Base-by-base conservation (phyloP, 139 green algal species). In the Closterium sp. region DNA sequence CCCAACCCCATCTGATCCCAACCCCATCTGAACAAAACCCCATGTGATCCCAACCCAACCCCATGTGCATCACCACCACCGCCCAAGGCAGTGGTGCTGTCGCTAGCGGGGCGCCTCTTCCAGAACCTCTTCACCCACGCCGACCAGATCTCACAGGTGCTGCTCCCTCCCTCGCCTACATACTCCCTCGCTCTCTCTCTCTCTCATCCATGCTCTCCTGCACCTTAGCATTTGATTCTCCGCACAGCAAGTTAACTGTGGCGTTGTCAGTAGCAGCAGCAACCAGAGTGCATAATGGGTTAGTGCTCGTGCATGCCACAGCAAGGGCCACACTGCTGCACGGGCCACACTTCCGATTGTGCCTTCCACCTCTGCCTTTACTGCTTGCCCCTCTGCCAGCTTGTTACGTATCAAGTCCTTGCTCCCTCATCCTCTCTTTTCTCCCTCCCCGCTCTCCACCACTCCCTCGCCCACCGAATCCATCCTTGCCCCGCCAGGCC, bases 51-150 rank as follows among this genome's bases (percentile, higher is more conserved):
- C 27, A 10, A 30, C n/a, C 34, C 27, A n/a, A n/a, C n/a, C n/a
- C n/a, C n/a, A n/a, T n/a, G n/a, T n/a, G n/a, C n/a, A n/a, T n/a
- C n/a, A n/a, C n/a, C n/a, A n/a, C n/a, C n/a, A 9, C 9, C 9
- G 21, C 9, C n/a, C 45, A 4, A 0, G 88, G 62, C 91, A 94
- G 92, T 94, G 34, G 17, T 90, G 31, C 11, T 28, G 22, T 34
- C 24, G 0, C 89, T 94, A 5, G 22, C 31, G 6, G 86, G 88
- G 21, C 87, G 86, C 87, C 91, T 95, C 28, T 93, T 94, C 30
- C 42, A 38, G 22, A 95, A 95, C 70, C 73, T 95, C 7, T 94
- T 95, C 42, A 62, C 30, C 4, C 86, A 94, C 31, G 31, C 91
- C 10, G 91, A 94, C 17, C 32, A 94, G 45, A 94, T 95, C 21